A percentile compares a stretch with the other conserved stretches of the same genome.
These are phyloP conservation scores for Penicillium salamii DNA, from an alignment of 495 filamentous ascomycete genomes.

Conservation along the genomic window DNA sequence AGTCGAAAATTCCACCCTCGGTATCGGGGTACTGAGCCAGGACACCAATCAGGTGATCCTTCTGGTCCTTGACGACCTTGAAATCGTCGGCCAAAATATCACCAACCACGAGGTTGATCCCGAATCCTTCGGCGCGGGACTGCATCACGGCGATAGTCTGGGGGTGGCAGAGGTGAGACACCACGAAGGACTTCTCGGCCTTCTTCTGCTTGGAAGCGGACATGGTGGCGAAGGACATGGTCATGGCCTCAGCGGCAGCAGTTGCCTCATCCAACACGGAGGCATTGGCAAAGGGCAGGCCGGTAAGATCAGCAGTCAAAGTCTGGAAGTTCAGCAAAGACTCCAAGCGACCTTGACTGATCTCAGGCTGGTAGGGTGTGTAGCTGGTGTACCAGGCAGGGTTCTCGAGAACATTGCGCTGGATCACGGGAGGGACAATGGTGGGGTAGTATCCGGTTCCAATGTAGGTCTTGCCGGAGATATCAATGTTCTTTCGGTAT, in stretches of 20 bases:
- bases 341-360: conserved; percentile 91
- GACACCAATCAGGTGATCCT: conserved; percentile 84
- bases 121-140: conserved; percentile 91
- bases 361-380: conserved; percentile 97
- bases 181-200: conserved; percentile 74
- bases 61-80: conserved; percentile 65
- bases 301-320: conserved; percentile 85
- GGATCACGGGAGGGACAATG: conserved; percentile 84
- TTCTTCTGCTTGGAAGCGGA: conserved; percentile 71
- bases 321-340: conserved; percentile 98
- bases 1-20: conserved; percentile 76
- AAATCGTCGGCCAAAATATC: conserved; percentile 66
- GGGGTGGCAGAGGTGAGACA: conserved; percentile 79
- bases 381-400: conserved; percentile 99
- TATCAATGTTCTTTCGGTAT: conserved; percentile 64
- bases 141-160: conserved; percentile 86
- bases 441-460: conserved; percentile 88
- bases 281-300: conserved; percentile 87
- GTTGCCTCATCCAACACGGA: conserved; percentile 93
- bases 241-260: conserved; percentile 97
- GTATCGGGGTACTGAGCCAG: conserved; percentile 95
- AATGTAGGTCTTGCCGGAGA: conserved; percentile 62
- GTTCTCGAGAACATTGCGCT: conserved; percentile 89
- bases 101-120: conserved; percentile 70
- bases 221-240: conserved; percentile 78